phyloP scores from a whole-genome alignment of 2,329 filamentous ascomycete species.

The Pseudocercospora fuligena region DNA sequence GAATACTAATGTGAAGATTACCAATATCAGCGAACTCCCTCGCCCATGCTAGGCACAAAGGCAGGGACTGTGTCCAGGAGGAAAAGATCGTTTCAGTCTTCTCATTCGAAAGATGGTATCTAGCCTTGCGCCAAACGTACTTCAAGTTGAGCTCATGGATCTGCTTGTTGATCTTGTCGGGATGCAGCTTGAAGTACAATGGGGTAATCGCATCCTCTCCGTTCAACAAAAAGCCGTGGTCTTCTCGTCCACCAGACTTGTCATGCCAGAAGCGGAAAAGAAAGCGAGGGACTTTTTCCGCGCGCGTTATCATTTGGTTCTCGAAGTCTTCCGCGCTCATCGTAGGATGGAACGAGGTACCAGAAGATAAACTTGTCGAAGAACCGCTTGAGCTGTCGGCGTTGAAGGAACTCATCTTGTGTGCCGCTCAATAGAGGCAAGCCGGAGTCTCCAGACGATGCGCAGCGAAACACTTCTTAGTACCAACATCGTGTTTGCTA shows the following conservation, averaged over 20 bases:
- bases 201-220: not conserved
- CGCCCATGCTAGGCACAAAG: not conserved
- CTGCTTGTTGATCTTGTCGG: not conserved
- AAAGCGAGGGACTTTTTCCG: not conserved
- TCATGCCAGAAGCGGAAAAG: not conserved
- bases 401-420: too few species aligned
- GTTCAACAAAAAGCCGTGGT: not conserved
- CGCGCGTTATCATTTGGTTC: too few species aligned
- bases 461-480: too few species aligned
- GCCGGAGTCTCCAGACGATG: too few species aligned
- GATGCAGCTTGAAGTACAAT: not conserved
- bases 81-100: not conserved
- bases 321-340: too few species aligned
- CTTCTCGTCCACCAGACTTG: not conserved
- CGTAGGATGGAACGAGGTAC: too few species aligned
- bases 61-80: conserved; percentile 5
- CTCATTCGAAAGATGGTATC: not conserved
- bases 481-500: too few species aligned
- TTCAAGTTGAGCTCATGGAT: not conserved
- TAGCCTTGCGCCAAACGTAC: too few species aligned
- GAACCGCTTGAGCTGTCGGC: too few species aligned
- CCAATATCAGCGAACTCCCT: not conserved
- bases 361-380: too few species aligned
- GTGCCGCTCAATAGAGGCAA: too few species aligned
- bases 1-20: not conserved